phyloP scores from a whole-genome alignment of 1,139 yeast genomes.

The Starmera stellimalicola region DNA sequence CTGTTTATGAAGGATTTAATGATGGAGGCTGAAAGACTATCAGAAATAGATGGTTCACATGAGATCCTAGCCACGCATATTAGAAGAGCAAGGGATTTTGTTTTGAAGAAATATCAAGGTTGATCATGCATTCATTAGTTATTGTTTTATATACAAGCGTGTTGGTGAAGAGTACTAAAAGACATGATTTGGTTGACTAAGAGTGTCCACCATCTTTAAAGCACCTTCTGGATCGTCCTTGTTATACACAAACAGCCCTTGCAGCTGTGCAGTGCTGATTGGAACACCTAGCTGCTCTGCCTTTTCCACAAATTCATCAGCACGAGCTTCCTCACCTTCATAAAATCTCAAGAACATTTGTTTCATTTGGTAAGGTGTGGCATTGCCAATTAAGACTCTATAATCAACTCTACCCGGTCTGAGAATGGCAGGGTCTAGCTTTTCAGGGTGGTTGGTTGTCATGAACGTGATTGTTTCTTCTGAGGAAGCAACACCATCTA shows the following conservation, averaged over 20 bases:
- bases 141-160: background rate
- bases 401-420: conserved; percentile 95
- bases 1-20: conserved; percentile 34
- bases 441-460: conserved; percentile 97
- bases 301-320: conserved; percentile 51
- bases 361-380: conserved; percentile 68
- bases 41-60: conserved; percentile 26
- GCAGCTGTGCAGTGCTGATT: conserved; percentile 89
- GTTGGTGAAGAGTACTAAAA: conserved; percentile 9
- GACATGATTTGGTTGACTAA: conserved; percentile 27
- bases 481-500: conserved; percentile 98
- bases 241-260: conserved; percentile 90
- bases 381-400: conserved; percentile 76
- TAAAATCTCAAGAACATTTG: conserved; percentile 86
- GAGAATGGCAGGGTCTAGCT: conserved; percentile 68
- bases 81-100: conserved; percentile 18
- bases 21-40: conserved; percentile 23
- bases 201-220: conserved; percentile 46
- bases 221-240: conserved; percentile 79
- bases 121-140: conserved; percentile 4
- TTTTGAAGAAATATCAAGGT: conserved; percentile 19
- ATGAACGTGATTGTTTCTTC: conserved; percentile 94
- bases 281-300: conserved; percentile 42
- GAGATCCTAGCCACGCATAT: conserved; percentile 28
- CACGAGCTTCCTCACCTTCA: conserved; percentile 50